Base-by-base conservation (phyloP, 2,329 filamentous ascomycete species). In the Beauveria bassiana region DNA sequence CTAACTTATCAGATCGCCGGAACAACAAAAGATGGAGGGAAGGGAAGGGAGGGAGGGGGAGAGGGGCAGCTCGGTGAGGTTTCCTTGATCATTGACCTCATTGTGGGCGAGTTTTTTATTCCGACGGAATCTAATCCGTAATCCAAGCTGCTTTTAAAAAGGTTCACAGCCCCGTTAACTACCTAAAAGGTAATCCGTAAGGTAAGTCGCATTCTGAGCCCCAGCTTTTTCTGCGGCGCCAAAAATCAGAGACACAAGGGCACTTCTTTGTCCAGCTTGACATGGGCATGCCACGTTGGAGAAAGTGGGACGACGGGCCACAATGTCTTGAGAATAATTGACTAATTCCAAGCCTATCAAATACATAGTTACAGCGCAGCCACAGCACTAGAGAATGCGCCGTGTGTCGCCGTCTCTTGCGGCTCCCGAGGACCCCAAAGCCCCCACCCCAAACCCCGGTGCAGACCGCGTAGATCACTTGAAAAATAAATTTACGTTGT, bases 211-310 rank as follows among this genome's bases (percentile, higher is more conserved):
- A 28, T 31, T 31, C 31, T 10, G 3, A 31, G 9, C 10, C 31
- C 31, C 10, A 3, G 5, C 31, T 34, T 14, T 34, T 34, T 14
- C 12, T 12, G 31, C 31, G 31, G 31, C 31, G 31, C 9, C 31
- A 28, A 40, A 40, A 24, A 14, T 16, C 28, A 31, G 24, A 40
- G 8, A 20, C 22, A 24, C 34, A 51, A 31, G 43, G 47, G 24
- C 38, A 24, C 24, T 14, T 28, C 10, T 42, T 45, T 7, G 26
- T 57, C 56, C 56, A 59, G 56, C 56, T 59, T 59, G 46, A 59
- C 56, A 59, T 28, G 47, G 47, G 56, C 7, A 26, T 20, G n/a
- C 20, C 12, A 42, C 12, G 45, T n/a, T 26, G 45, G 45, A n/a
- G 46, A 22, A 59, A 51, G 56, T 57, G 54, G 43, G 54, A 40